Base-by-base conservation (phyloP, 2,329 filamentous ascomycete genomes). In the Trichoderma aggressivum region DNA sequence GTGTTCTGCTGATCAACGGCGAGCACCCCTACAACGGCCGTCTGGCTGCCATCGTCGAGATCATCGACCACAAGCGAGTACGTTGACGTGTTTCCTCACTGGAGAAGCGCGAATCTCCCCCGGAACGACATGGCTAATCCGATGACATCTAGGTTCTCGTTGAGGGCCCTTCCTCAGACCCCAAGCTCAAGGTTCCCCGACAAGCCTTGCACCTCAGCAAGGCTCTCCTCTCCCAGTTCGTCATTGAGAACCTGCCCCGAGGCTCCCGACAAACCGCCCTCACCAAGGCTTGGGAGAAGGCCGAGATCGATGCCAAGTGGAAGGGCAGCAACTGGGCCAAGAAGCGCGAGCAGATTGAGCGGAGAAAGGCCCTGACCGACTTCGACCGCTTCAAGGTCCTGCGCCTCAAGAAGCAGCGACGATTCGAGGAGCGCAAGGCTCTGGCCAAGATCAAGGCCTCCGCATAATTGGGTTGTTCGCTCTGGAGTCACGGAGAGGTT, bases 31-130 rank as follows among this genome's bases (percentile, higher is more conserved):
- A 86, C 87, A 87, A 88, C 79, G 94, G 94, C 87, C 93, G 93
- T 84, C 90, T 98, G 80, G 97, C 94, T 81, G 88, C 91, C 81
- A 95, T 99, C 82, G 94, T 97, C 86, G 95, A 99, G 91, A 98
- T 99, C 86, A 96, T 99, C 87, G 96, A 99, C 88, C 95, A 99
- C 92, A 98, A 97, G 91, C 94, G 96, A 87, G 96, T 99, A 97
- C 84, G 96, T 94, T 82, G 64, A 71, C 58, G 32, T 16, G 32
- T 55, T 50, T 4, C 21, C 24, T 36, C 16, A 16, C 18, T n/a
- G 34, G 28, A 32, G n/a, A 18, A 21, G 55, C 55, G 55, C 55
- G 50, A 43, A 24, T 61, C 65, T 66, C 67, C 21, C 60, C 69
- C 61, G 58, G 59, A 69, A 72, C 39, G 39, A 43, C 39, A 43